Evolutionary conservation across 768 basidiomycete genomes (phyloP).

Genomic region (Lentinula sp.): DNA sequence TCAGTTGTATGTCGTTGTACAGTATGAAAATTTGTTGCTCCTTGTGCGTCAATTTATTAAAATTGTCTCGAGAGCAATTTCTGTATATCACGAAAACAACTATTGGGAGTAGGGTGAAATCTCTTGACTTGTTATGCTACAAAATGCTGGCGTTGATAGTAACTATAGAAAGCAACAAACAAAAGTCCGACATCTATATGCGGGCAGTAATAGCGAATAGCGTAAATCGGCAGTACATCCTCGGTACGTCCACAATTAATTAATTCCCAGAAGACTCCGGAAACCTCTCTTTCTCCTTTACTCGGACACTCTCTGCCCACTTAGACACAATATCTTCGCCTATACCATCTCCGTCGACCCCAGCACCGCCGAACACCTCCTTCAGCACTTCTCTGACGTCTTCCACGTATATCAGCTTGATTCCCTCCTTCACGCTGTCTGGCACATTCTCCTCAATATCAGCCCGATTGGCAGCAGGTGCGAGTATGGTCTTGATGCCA

Average conservation of each 20-base stretch:
- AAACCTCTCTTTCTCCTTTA: background rate
- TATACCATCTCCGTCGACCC: background rate
- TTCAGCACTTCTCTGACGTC: slow-evolving; percentile 85
- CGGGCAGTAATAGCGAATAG: background rate
- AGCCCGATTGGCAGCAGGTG: slow-evolving; percentile 81
- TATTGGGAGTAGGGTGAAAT: background rate
- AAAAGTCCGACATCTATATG: background rate
- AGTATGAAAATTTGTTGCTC: too few species aligned
- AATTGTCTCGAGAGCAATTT: too few species aligned
- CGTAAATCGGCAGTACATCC: background rate
- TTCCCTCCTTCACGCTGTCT: slow-evolving; percentile 91
- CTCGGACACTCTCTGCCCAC: slow-evolving; percentile 3
- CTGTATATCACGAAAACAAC: background rate
- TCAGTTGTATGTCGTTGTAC: background rate
- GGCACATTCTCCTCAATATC: slow-evolving; percentile 99
- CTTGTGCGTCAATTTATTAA: too few species aligned
- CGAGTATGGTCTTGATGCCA: slow-evolving; percentile 88
- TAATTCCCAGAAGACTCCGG: background rate
- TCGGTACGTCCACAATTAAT: background rate
- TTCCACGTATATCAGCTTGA: slow-evolving; percentile 93
- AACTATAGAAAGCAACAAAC: background rate
- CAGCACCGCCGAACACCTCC: slow-evolving; percentile 69
- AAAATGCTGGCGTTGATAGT: background rate
- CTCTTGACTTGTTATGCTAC: background rate
- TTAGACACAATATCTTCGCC: background rate